Conservation (phyloP, 768 basidiomycete genomes). For the Tulasnella calospora region DNA sequence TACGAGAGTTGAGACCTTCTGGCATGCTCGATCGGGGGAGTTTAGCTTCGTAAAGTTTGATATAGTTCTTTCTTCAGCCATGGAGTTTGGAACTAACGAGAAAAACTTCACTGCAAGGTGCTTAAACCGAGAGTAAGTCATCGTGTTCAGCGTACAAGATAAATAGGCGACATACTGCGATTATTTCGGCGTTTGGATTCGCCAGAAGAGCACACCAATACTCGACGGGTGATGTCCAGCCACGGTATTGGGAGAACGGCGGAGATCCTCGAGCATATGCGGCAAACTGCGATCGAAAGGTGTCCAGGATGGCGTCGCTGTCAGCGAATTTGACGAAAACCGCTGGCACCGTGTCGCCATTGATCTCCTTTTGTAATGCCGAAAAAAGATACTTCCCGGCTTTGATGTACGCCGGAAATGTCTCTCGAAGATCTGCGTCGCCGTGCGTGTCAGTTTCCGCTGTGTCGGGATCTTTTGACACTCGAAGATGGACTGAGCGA, state of each 20-base stretch:
- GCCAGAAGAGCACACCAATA: constrained; percentile 25
- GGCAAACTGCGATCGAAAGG: constrained; percentile 28
- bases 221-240: not conserved
- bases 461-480: constrained; percentile 24
- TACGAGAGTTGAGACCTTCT: constrained; percentile 33
- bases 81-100: constrained; percentile 38
- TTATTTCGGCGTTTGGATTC: constrained; percentile 34
- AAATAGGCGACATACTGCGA: constrained; percentile 34
- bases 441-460: constrained; percentile 31
- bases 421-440: constrained; percentile 34
- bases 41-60: constrained; percentile 39
- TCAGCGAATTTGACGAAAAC: constrained; percentile 23
- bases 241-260: constrained; percentile 29
- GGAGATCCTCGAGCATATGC: constrained; percentile 25
- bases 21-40: constrained; percentile 34
- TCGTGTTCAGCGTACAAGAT: not conserved
- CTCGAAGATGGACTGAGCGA: too few species aligned
- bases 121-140: constrained; percentile 29
- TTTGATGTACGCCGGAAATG: constrained; percentile 29
- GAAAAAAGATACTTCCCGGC: constrained; percentile 24
- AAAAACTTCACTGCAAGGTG: constrained; percentile 37
- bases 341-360: constrained; percentile 21
- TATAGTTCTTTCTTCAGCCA: constrained; percentile 41
- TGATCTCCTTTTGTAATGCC: constrained; percentile 27
- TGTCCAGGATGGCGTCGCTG: not conserved